phyloP scores from a whole-genome alignment of 257 asterid species.

The Catharanthus roseus region DNA sequence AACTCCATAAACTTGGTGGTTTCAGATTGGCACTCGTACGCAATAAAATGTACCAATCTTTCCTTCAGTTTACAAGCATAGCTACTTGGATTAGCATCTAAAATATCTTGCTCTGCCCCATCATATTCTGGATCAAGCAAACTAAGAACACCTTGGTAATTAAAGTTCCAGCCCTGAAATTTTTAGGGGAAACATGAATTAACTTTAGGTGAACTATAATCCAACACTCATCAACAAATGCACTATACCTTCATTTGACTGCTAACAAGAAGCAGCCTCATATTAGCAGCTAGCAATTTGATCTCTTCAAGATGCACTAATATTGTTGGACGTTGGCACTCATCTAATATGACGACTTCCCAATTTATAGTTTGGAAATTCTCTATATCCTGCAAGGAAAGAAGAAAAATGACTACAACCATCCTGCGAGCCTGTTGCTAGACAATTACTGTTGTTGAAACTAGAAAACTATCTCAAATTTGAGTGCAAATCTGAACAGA shows the following conservation, averaged over 20 bases:
- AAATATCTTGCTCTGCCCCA: conserved; percentile 1
- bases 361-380: conserved; percentile 17
- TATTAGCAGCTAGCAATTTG: conserved; percentile 23
- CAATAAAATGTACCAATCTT: conserved; percentile 18
- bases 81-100: conserved; percentile 16
- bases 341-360: conserved; percentile 30
- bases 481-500: neutral
- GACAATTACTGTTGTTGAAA: neutral
- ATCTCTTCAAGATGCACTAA: conserved; percentile 9
- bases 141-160: conserved; percentile 19
- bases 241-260: conserved; percentile 21
- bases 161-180: conserved; percentile 26
- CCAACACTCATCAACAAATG: neutral
- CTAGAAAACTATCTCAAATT: neutral
- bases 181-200: neutral
- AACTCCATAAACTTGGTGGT: conserved; percentile 40
- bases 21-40: conserved; percentile 24
- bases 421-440: neutral
- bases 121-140: conserved; percentile 26
- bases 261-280: conserved; percentile 25
- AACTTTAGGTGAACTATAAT: neutral
- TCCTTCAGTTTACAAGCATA: conserved; percentile 23
- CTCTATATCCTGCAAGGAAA: conserved; percentile 21
- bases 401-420: neutral
- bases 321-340: conserved; percentile 22